Base-by-base conservation (phyloP, 805 yeast genomes). In the Dipodascopsis tothii region DNA sequence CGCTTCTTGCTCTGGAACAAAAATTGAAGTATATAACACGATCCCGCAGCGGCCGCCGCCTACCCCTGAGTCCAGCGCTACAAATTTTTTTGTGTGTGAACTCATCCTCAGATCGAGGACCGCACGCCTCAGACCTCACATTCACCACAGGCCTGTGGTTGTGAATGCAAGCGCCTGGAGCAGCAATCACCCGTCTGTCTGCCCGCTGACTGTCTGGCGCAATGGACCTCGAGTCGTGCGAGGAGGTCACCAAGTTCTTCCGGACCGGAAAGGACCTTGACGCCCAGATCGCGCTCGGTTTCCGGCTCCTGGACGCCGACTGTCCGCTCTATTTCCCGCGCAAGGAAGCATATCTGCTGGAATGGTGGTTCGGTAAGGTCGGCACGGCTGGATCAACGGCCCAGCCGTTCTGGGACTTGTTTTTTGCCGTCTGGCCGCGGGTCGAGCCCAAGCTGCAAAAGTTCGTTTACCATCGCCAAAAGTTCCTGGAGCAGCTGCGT, bases 361-460 rank as follows among this genome's bases (percentile, higher is more conserved):
- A 66, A 22, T 65, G 68, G 68, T 41, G 56, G 35, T 52, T 65
- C 37, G 64, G 62, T 34, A 55, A 51, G 41, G 40, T 35, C 3
- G 48, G 65, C 81, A 43, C 68, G 88, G n/a, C n/a, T n/a, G 48
- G 41, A 9, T 21, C 17, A 39, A 38, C 39, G 30, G 11, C 30
- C 30, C 9, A 25, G 9, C 30, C 30, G 9, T 50, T 42, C 21
- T 51, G 48, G 54, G 11, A 33, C 5, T 9, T 49, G 16, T 49
- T 47, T 37, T 22, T n/a, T 6, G 17, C 11, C 11, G 2, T 46
- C 20, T 45, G 51, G 51, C 20, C 6, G 14, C 20, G 21, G 3
- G 14, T 37, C 7, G 40, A 32, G 5, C 20, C 14, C 20, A 37
- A 38, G 5, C 5, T 28, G 2, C 32, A 44, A 25, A 18, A 16